Base-by-base conservation (phyloP, 371 early-diverging fungal genomes). In the Lichtheimia ramosa region DNA sequence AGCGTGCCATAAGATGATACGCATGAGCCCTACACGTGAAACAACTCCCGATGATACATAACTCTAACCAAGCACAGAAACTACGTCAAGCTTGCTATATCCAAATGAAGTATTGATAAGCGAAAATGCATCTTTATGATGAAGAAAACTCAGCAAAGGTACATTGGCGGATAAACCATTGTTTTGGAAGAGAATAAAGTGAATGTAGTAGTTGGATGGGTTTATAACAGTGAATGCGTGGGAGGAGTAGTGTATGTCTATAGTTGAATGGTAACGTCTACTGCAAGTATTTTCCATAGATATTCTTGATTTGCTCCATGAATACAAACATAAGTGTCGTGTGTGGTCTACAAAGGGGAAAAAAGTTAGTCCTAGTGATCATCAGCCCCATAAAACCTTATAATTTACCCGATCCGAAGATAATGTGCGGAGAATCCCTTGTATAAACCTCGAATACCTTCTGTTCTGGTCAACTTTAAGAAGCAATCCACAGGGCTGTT, bases 401-500 rank as follows among this genome's bases (percentile, higher is more conserved):
- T 41, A 51, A 69, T 77, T 71, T 82, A 90, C 91, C 97, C 97
- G 63, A 96, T 87, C 48, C 98, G 89, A 39, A 97, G 75, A 71
- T 92, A 97, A 71, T 96, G 97, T 7, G 98, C 94, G 25, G 84
- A 69, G 69, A 94, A 91, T 5, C 97, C 98, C 81, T 96, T 97
- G 81, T 93, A 94, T 13, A 97, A 79, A 18, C 93, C 95, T 16
- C 74, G 56, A 12, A 92, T 58, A 15, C 98, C 97, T 78, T 97
- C 98, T 3, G 92, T 79, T 18, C 75, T 61, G 28, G 92, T 78
- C 14, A 93, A 92, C 79, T 93, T 94, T 58, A 88, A 79, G 51
- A 93, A 79, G 64, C 97, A 96, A 69, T 96, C 93, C 12, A 86
- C 43, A 3, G 92, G 91, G 41, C 78, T 84, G 65, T 79, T 86